Conservation (phyloP, 495 filamentous ascomycete genomes). For the Hypoxylon lenormandii region DNA sequence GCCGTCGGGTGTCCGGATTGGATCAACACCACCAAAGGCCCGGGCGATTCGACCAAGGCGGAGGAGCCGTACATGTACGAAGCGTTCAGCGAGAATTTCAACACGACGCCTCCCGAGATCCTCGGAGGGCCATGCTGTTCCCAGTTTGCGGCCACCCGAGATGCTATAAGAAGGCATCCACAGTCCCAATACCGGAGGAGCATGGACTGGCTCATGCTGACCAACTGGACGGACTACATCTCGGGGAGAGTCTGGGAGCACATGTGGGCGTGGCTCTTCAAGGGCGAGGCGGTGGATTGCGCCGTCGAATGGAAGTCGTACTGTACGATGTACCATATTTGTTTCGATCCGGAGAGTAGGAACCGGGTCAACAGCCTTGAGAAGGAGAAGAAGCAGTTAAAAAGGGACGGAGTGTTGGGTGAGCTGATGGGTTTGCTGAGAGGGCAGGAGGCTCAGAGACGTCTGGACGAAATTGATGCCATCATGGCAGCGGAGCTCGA, state of each 20-base stretch:
- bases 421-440: conserved; percentile 24
- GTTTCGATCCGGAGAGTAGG: conserved; percentile 44
- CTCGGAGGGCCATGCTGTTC: conserved; percentile 72
- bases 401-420: conserved; percentile 21
- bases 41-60: conserved; percentile 66
- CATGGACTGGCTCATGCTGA: conserved; percentile 76
- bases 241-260: conserved; percentile 81
- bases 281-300: conserved; percentile 68
- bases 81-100: conserved; percentile 50
- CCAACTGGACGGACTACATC: conserved; percentile 72
- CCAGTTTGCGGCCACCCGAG: conserved; percentile 73
- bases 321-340: conserved; percentile 53
- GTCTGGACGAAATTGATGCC: conserved; percentile 41
- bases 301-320: conserved; percentile 63
- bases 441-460: conserved; percentile 25
- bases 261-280: conserved; percentile 79
- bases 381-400: conserved; percentile 32
- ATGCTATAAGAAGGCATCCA: conserved; percentile 68
- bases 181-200: conserved; percentile 70
- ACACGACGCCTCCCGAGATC: conserved; percentile 60
- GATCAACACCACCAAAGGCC: conserved; percentile 67
- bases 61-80: conserved; percentile 69
- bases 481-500: conserved; percentile 35
- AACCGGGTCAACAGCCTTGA: conserved; percentile 29
- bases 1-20: conserved; percentile 65